Base-by-base conservation (phyloP, 2,329 filamentous ascomycete species). In the Pseudocercospora ulei region DNA sequence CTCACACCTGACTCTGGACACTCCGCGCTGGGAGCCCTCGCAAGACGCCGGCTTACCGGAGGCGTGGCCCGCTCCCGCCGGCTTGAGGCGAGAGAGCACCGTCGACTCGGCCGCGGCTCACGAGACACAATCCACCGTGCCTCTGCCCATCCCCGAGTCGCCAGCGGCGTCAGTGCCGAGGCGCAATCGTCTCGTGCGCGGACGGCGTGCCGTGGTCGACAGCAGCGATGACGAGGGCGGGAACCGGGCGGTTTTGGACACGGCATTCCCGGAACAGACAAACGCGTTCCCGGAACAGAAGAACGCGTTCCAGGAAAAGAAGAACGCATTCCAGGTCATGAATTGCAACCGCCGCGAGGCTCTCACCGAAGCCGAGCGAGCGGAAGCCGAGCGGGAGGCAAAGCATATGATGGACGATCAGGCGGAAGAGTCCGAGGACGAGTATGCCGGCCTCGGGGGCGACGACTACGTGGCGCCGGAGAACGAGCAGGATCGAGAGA, bases 401-500 rank as follows among this genome's bases (percentile, higher is more conserved):
- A 87, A 85, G 62, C 87, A 81, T 59, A 82, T 94, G 72, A 71
- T 98, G 23, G 76, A 96, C 49, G 90, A 95, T 50, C 86, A 93
- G 58, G 88, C 90, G 44, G 84, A 94, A 54, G 90, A 98, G 63
- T 98, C 90, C 0, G 92, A 98, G 58, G 90, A 98, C 58, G 90
- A 98, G 61, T 98, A 96, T 59, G 88, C 87, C 24, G 90, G 90
- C 3, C 70, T 98, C 6, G 90, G 90, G 50, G 90, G 90, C 47
- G 88, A 96, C 50, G 84, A 88, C 48, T 79, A 77, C 28, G 80
- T 73, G 27, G 80, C 79, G 39, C 82, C 86, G 43, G 81, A 80
- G 22, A 76, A 82, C 41, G 78, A 78, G 18, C 74, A 82, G 5
- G 75, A 90, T 47, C 75, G 81, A 51, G 78, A 85, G 47, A 92